Evolutionary conservation across 345 rosid genomes (phyloP).

Genomic region (Gossypioides kirkii): DNA sequence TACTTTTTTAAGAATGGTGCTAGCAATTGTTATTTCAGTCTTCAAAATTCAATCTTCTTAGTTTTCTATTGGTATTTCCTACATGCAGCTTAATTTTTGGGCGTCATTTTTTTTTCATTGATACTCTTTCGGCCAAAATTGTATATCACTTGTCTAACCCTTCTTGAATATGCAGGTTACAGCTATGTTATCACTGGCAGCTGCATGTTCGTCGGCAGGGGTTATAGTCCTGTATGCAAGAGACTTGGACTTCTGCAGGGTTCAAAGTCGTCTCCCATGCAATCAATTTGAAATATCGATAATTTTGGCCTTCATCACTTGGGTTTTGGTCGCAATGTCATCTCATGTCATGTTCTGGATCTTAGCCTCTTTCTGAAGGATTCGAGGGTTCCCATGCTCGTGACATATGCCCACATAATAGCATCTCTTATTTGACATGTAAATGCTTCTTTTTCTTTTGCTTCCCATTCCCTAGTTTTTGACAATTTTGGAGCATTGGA

Average conservation of each 20-base stretch:
- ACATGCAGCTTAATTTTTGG: background rate
- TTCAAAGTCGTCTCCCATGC: slow-evolving; percentile 33
- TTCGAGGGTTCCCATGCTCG: background rate
- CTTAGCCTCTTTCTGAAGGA: slow-evolving; percentile 66
- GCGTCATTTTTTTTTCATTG: background rate
- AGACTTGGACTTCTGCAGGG: slow-evolving; percentile 58
- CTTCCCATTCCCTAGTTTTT: background rate
- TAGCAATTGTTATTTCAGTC: background rate
- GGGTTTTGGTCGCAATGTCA: slow-evolving; percentile 68
- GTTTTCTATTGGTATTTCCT: background rate
- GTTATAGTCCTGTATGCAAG: slow-evolving; percentile 66
- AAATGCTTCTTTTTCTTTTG: slow-evolving; percentile 9
- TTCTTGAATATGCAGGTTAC: slow-evolving; percentile 57
- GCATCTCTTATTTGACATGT: slow-evolving; percentile 20
- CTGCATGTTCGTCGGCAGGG: slow-evolving; percentile 92
- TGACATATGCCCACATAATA: background rate
- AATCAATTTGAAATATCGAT: slow-evolving; percentile 55
- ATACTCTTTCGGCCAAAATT: background rate
- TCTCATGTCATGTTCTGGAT: slow-evolving; percentile 91
- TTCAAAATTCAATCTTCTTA: background rate
- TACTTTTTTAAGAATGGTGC: background rate
- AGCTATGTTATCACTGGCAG: slow-evolving; percentile 80
- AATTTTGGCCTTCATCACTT: slow-evolving; percentile 60
- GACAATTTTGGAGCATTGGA: slow-evolving; percentile 3
- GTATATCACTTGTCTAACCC: background rate